phyloP scores from a whole-genome alignment of 805 yeast species.

The Kodamaea leandrae region DNA sequence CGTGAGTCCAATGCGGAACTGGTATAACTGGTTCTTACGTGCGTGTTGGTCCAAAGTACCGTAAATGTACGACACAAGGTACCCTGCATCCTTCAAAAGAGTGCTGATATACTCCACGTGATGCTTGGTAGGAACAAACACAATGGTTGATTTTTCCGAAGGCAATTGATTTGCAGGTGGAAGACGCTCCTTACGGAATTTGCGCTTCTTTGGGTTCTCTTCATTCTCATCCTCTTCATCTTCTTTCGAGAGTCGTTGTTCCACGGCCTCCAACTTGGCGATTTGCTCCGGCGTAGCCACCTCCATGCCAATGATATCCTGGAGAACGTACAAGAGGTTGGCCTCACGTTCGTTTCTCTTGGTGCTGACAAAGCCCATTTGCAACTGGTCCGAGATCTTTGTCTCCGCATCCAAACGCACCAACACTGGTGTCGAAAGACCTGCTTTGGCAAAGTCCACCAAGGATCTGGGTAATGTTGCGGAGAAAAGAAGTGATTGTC shows the following conservation, averaged over 20 bases:
- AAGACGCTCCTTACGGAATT: constrained; percentile 51
- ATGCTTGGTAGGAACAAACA: constrained; percentile 95
- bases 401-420: constrained; percentile 92
- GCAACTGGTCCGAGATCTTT: constrained; percentile 84
- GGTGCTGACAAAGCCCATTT: constrained; percentile 81
- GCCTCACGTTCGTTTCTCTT: constrained; percentile 90
- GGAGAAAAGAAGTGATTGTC: constrained; percentile 88
- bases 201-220: constrained; percentile 35
- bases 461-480: constrained; percentile 92
- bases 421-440: constrained; percentile 85
- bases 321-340: constrained; percentile 69
- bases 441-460: constrained; percentile 97
- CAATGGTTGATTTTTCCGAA: constrained; percentile 79
- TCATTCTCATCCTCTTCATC: constrained; percentile 50
- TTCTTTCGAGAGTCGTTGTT: constrained; percentile 48
- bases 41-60: constrained; percentile 96
- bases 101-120: constrained; percentile 89
- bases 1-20: constrained; percentile 81
- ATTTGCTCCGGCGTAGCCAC: constrained; percentile 69
- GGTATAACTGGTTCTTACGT: constrained; percentile 80
- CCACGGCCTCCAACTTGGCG: constrained; percentile 48
- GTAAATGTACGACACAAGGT: constrained; percentile 83
- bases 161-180: constrained; percentile 86
- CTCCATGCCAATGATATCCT: constrained; percentile 83
- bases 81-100: constrained; percentile 73